phyloP scores from a whole-genome alignment of 78 protist species.

The Dictyostelium discoideum region DNA sequence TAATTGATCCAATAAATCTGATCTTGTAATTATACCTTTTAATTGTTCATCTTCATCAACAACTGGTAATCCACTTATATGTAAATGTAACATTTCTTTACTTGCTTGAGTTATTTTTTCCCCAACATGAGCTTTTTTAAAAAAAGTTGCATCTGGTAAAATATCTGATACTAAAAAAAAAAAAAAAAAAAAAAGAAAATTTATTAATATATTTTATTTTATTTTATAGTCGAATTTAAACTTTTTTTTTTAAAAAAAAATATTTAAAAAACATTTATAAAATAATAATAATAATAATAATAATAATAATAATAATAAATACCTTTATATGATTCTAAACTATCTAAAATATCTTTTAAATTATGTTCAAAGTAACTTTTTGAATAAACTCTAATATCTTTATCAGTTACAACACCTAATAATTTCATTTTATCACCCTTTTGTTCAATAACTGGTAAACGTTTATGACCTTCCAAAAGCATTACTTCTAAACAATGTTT shows the following conservation, averaged over 20 bases:
- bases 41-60: conserved; percentile 19
- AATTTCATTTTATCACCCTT: background rate
- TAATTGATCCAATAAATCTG: conserved; percentile 60
- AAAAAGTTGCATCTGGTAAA: conserved; percentile 1
- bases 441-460: conserved; percentile 47
- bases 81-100: conserved; percentile 10
- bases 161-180: conserved; percentile 31
- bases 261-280: too few relatives aligned
- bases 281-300: too few relatives aligned
- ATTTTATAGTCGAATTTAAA: too few relatives aligned
- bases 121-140: background rate
- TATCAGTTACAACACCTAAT: conserved; percentile 42
- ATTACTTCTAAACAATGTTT: conserved; percentile 30
- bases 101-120: background rate
- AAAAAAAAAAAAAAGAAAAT: too few relatives aligned
- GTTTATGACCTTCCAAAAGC: conserved; percentile 7
- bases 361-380: conserved; percentile 15
- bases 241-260: too few relatives aligned
- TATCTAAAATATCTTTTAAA: conserved; percentile 27
- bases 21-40: conserved; percentile 42
- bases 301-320: background rate
- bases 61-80: conserved; percentile 50
- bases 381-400: conserved; percentile 32
- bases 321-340: conserved; percentile 27
- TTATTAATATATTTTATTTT: too few relatives aligned